Evolutionary conservation across 2,329 filamentous ascomycete genomes (phyloP), one percentile per base, ranked within the genome.

Genomic region (Alternaria triticina): DNA sequence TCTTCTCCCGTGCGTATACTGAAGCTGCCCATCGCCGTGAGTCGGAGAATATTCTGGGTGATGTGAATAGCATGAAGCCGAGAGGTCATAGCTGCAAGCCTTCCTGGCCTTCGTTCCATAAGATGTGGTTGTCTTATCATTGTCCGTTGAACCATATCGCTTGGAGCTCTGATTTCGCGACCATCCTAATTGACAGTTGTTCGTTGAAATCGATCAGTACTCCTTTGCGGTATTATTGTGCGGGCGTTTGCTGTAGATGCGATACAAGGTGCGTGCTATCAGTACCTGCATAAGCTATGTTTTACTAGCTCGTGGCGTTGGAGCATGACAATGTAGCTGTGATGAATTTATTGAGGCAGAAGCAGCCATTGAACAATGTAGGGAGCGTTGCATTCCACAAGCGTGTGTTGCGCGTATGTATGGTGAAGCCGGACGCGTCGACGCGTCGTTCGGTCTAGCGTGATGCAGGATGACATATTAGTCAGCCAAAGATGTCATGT

Each of bases 1-100:
- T 44, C 52, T 23, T 54, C 22, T 51, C 60, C 56, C 27, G 30
- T n/a, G 50, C 5, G 36, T 45, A 51, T 23, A 44, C 5, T 46
- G 7, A 57, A 55, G 28, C 30, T 62, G 11, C 60, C 60, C 12
- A 43, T 58, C 44, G 47, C 47, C 23, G 36, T 45, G 9, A 20
- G 49, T n/a, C 59, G 17, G 27, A 62, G 15, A 27, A 52, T 13
- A 22, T 22, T 62, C 54, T 59, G 40, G 12, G 17, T 25, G 13
- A 13, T 20, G 13, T 36, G 1, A 51, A 22, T 23, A 40, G n/a
- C 36, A 40, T 40, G n/a, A 40, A 40, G 36, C 36, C 36, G 5
- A 40, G 36, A 6, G 1, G 36, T 40, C n/a, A 40, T 40, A 40
- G 36, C 3, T 40, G 36, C 36, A 40, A 17, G 36, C 36, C 36